Conservation (phyloP, 768 basidiomycete species). For the Pleurotus eryngii region DNA sequence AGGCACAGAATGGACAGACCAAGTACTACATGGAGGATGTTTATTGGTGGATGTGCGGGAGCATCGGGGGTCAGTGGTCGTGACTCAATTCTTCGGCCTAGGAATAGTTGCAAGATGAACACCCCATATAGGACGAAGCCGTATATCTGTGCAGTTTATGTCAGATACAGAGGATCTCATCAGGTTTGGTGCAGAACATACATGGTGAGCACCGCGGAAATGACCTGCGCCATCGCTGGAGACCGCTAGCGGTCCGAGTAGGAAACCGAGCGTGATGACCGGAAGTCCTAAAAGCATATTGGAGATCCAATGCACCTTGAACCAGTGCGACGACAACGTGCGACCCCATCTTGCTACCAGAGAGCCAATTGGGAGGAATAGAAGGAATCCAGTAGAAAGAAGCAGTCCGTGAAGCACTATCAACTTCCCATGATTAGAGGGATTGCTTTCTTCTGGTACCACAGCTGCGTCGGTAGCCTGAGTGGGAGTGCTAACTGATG, state of each 20-base stretch:
- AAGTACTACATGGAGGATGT: slow-evolving; percentile 52
- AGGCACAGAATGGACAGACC: slow-evolving; percentile 48
- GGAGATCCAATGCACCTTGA: slow-evolving; percentile 49
- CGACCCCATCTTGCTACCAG: slow-evolving; percentile 54
- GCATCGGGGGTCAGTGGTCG: slow-evolving; percentile 27
- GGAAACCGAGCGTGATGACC: slow-evolving; percentile 44
- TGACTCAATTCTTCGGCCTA: slow-evolving; percentile 51
- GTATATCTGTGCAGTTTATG: slow-evolving; percentile 33
- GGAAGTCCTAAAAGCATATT: slow-evolving; percentile 49
- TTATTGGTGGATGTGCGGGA: slow-evolving; percentile 44
- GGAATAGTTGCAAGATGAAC: slow-evolving; percentile 46
- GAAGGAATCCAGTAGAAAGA: slow-evolving; percentile 51
- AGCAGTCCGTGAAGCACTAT: slow-evolving; percentile 53
- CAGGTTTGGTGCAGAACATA: slow-evolving; percentile 15
- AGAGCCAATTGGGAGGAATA: slow-evolving; percentile 51
- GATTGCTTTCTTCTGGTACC: not conserved
- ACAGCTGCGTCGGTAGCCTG: not conserved
- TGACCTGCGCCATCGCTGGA: slow-evolving; percentile 38
- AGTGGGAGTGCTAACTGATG: not conserved
- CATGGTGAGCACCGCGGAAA: slow-evolving; percentile 49
- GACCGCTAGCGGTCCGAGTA: slow-evolving; percentile 46
- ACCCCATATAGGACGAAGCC: slow-evolving; percentile 50
- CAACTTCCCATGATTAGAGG: slow-evolving; percentile 33
- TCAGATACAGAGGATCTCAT: not conserved
- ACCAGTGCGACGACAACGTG: slow-evolving; percentile 50